Base-by-base conservation (phyloP, 2,329 filamentous ascomycete genomes). In the Trichoderma brevicompactum region DNA sequence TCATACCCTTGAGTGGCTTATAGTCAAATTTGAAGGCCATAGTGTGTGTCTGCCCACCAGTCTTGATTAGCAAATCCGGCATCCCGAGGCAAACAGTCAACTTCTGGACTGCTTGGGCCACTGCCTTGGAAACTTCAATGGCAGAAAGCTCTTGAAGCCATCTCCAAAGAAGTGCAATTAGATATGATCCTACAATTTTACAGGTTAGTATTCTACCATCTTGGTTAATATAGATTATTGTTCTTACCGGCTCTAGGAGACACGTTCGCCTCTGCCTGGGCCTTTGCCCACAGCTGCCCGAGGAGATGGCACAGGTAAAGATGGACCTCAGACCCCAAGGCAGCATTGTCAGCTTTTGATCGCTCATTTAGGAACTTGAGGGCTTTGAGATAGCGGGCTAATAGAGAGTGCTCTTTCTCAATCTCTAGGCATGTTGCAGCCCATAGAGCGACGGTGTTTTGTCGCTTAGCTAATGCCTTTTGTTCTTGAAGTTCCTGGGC, bases 321-420 rank as follows among this genome's bases (percentile, higher is more conserved):
- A 1, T 72, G 70, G 1, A 78, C 68, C 43, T 81, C 78, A 1
- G 74, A 69, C 3, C 73, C 74, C 8, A 80, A 63, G 2, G 66
- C 66, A 1, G 62, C 50, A 8, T 53, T 68, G n/a, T 75, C 68
- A 17, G 77, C 70, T 36, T 76, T 72, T 5, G 78, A 75, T 28
- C 84, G 74, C 32, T 74, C 76, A 7, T 70, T 68, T 5, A 87
- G 72, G 67, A 85, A 85, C 44, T 80, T 80, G 49, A 81, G 76
- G 0, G 80, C 78, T 66, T 82, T 83, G 28, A 78, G 72, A 68
- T 84, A 87, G 55, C 82, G 78, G 34, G 75, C 76, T 9, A 79
- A 72, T 9, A 80, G 70, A 46, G 79, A 77, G 2, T 66, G 65
- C 63, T 83, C 80, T 23, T 79, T 80, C 43, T 85, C 79, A 9